Conservation (phyloP, 495 filamentous ascomycete species). For the Penicillium verhagenii region DNA sequence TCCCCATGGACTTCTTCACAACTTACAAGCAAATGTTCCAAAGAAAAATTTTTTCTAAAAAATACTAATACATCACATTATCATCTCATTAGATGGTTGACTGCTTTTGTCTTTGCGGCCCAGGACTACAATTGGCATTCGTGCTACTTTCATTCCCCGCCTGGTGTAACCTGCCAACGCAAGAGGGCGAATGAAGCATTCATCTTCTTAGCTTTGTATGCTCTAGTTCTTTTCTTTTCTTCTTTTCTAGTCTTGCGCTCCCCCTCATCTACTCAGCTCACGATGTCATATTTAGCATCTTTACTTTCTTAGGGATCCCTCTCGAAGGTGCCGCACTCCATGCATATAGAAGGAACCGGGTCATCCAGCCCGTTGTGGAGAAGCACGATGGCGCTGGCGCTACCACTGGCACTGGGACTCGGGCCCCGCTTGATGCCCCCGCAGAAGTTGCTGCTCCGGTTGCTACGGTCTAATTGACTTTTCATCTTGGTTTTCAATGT, state of each 20-base stretch:
- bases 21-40: no score
- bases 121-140: slow-evolving; percentile 49
- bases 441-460: slow-evolving; percentile 15
- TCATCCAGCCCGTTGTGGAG: slow-evolving; percentile 16
- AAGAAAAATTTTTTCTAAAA: no score
- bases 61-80: neutral
- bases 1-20: neutral
- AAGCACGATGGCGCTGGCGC: slow-evolving; percentile 19
- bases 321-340: slow-evolving; percentile 54
- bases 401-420: neutral
- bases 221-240: slow-evolving; percentile 4
- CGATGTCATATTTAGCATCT: slow-evolving; percentile 26
- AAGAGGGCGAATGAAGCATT: slow-evolving; percentile 58
- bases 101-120: slow-evolving; percentile 58
- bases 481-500: neutral
- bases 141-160: slow-evolving; percentile 34
- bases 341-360: slow-evolving; percentile 34
- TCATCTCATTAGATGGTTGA: slow-evolving; percentile 52
- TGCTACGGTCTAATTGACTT: neutral
- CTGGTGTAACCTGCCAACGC: slow-evolving; percentile 25
- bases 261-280: neutral
- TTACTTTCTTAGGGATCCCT: slow-evolving; percentile 51
- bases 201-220: slow-evolving; percentile 62
- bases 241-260: neutral
- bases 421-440: slow-evolving; percentile 33